Conservation (phyloP, 345 rosid species). For the Eucalyptus caleyi region DNA sequence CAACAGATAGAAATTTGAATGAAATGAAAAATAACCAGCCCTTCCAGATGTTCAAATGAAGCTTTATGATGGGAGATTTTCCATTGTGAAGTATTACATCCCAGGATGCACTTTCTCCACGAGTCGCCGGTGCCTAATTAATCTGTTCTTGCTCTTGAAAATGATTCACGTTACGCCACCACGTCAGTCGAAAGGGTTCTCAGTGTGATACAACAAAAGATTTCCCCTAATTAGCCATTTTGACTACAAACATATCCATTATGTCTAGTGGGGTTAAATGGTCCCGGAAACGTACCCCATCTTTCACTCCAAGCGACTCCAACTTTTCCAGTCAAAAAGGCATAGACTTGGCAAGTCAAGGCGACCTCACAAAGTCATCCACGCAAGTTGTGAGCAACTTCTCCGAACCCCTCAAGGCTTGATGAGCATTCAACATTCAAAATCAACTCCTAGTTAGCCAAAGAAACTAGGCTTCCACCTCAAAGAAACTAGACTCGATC, state of each 20-base stretch:
- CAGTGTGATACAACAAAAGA: accelerated
- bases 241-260: background rate
- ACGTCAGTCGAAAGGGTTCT: background rate
- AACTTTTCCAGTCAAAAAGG: accelerated
- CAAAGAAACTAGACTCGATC: too few relatives aligned
- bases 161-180: accelerated
- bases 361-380: background rate
- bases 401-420: background rate
- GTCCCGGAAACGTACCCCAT: background rate
- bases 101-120: background rate
- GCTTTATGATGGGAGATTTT: background rate
- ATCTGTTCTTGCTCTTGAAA: background rate
- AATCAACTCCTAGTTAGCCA: background rate
- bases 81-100: background rate
- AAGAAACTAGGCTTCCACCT: too few relatives aligned
- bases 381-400: background rate
- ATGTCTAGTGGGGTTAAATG: accelerated
- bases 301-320: background rate
- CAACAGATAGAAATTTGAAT: background rate
- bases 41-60: background rate
- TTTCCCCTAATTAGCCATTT: background rate
- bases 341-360: background rate
- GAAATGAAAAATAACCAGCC: background rate
- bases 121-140: background rate
- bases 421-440: background rate